phyloP scores from a whole-genome alignment of 805 yeast species.

The Spathaspora girioi region DNA sequence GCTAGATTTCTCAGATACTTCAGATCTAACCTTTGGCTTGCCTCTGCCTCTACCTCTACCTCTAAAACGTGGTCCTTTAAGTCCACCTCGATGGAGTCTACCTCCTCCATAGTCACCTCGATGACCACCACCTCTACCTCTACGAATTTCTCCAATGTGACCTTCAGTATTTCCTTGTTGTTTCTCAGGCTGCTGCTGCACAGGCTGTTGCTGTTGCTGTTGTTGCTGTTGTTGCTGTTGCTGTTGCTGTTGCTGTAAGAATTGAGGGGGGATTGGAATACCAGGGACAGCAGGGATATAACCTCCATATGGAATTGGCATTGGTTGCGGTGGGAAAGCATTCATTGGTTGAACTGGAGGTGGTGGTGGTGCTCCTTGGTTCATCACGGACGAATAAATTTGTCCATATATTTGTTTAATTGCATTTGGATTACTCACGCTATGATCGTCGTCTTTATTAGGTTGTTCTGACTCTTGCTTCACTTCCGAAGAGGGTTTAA shows the following conservation, averaged over 20 bases:
- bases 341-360: slow-evolving; percentile 2
- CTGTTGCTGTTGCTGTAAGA: slow-evolving; percentile 19
- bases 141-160: slow-evolving; percentile 13
- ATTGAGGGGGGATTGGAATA: slow-evolving; percentile 8
- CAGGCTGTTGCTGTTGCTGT: background rate
- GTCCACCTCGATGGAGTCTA: no score
- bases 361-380: slow-evolving; percentile 22
- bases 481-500: slow-evolving; percentile 8
- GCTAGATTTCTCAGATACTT: background rate
- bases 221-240: background rate
- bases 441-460: slow-evolving; percentile 2
- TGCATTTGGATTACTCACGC: slow-evolving; percentile 21
- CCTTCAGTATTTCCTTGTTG: slow-evolving; percentile 1
- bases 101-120: slow-evolving; percentile 2
- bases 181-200: slow-evolving; percentile 4
- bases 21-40: background rate
- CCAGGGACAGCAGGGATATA: slow-evolving; percentile 1
- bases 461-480: slow-evolving; percentile 4
- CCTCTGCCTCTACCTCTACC: slow-evolving; percentile 4
- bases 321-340: slow-evolving; percentile 6
- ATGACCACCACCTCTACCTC: slow-evolving; percentile 4
- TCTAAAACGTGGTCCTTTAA: no score
- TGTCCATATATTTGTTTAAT: slow-evolving; percentile 42
- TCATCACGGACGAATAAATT: slow-evolving; percentile 41
- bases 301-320: slow-evolving; percentile 5